Evolutionary conservation across 2,329 filamentous ascomycete species (phyloP).

Genomic region (Sporothrix pseudoabietina): DNA sequence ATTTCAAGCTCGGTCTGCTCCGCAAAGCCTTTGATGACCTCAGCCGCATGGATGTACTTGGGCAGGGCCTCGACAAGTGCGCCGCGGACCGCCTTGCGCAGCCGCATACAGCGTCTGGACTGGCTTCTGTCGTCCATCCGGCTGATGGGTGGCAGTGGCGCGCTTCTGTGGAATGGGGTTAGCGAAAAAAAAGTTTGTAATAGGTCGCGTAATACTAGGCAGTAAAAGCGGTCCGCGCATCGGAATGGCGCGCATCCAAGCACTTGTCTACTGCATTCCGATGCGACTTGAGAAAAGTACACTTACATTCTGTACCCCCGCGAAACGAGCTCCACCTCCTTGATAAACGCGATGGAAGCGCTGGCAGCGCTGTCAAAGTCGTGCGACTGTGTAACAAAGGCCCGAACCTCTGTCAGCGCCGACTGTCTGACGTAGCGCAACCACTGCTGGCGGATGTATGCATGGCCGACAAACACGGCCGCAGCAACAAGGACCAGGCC

Average conservation of each 20-base stretch:
- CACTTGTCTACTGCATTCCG: slow-evolving; percentile 4
- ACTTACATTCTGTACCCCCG: slow-evolving; percentile 82
- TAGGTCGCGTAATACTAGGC: neutral
- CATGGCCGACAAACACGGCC: slow-evolving; percentile 64
- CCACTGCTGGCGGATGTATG: slow-evolving; percentile 78
- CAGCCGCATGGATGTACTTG: slow-evolving; percentile 70
- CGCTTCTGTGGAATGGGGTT: slow-evolving; percentile 61
- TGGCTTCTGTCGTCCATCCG: slow-evolving; percentile 83
- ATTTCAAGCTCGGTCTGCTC: slow-evolving; percentile 83
- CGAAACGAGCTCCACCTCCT: slow-evolving; percentile 94
- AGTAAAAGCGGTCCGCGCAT: neutral
- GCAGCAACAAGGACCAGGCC: slow-evolving; percentile 52
- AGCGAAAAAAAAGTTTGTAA: slow-evolving; percentile 18
- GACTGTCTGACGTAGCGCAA: slow-evolving; percentile 75
- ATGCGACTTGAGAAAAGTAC: neutral
- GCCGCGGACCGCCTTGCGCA: slow-evolving; percentile 74
- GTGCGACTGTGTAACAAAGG: slow-evolving; percentile 73
- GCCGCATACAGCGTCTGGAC: slow-evolving; percentile 73
- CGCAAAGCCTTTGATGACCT: slow-evolving; percentile 69
- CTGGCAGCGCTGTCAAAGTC: slow-evolving; percentile 77
- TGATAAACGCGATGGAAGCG: slow-evolving; percentile 77
- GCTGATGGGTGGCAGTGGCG: slow-evolving; percentile 87
- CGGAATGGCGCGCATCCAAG: neutral
- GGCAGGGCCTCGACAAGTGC: slow-evolving; percentile 71
- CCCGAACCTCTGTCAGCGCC: slow-evolving; percentile 67